These are phyloP conservation scores for Tripterygium wilfordii DNA, from an alignment of 177 flowering plant genomes.

Conservation along the genomic window DNA sequence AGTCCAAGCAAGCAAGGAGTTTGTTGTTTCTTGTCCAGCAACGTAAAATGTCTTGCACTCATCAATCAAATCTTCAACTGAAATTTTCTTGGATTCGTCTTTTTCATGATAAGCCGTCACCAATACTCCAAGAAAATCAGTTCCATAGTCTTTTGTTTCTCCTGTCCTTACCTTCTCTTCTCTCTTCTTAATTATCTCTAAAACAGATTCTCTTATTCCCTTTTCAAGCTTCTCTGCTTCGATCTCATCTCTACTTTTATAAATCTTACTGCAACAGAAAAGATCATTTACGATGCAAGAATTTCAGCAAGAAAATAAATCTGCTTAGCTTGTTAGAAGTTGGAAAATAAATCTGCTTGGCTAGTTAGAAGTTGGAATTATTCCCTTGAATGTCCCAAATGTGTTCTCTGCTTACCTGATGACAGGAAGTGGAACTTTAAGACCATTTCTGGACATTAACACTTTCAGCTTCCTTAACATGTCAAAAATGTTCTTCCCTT, in stretches of 20 bases:
- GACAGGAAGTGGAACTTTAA: conserved; percentile 20
- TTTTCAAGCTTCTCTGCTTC: conserved; percentile 26
- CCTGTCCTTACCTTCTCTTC: conserved; percentile 15
- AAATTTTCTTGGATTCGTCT: conserved; percentile 25
- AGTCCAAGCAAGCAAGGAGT: conserved; percentile 26
- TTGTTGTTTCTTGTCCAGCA: conserved; percentile 32
- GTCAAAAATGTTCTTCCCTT: conserved; percentile 28
- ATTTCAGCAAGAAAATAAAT: no score
- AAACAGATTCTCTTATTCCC: conserved; percentile 18
- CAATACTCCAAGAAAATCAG: conserved; percentile 37
- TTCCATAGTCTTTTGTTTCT: conserved; percentile 24
- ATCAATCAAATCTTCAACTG: conserved; percentile 29
- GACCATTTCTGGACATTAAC: conserved; percentile 7
- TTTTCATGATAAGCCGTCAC: conserved; percentile 21
- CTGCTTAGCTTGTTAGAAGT: no score
- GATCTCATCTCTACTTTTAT: conserved; percentile 16
- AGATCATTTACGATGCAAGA: no score
- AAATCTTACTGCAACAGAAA: conserved; percentile 8
- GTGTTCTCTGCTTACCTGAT: conserved; percentile 15
- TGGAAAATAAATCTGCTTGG: no score
- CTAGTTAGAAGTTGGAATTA: no score
- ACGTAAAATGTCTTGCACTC: conserved; percentile 47
- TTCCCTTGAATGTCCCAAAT: no score
- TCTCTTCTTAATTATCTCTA: conserved; percentile 22
- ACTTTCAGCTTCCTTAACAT: conserved; percentile 16